Base-by-base conservation (phyloP, 2,329 filamentous ascomycete species). In the Aureobasidium vineae region DNA sequence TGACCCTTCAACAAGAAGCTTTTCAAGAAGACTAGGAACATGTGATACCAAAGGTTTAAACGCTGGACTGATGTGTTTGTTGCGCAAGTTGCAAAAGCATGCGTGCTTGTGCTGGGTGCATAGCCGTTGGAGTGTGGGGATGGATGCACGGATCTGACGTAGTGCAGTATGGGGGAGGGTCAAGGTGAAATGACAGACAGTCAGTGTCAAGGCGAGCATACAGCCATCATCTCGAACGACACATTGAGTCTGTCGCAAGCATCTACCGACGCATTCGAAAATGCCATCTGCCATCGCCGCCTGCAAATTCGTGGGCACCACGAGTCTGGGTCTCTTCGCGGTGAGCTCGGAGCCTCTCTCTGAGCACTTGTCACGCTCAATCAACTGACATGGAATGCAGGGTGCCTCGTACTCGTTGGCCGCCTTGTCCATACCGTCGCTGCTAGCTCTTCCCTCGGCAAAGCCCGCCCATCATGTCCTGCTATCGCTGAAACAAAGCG, bases 251-350 rank as follows among this genome's bases (percentile, higher is more conserved):
- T n/a, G 49, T 28, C 31, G 31, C 54, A 45, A 38, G 23, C 38
- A 7, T n/a, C 16, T 40, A 21, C 21, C 10, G 19, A 8, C 21
- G 3, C 16, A 8, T 16, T 45, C 40, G 1, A 40, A 38, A 10
- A 77, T 77, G 75, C 72, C 74, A 16, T 67, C 71, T 73, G 86
- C 87, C 74, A 83, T 97, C 74, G 88, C 91, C 66, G 80, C 90
- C 77, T 87, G 90, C 81, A 97, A 98, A 81, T 97, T 97, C 77
- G 90, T 97, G 71, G 94, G 94, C 74, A 96, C 92, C 61, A 86
- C 96, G 71, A 94, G 90, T 73, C 84, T 97, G 67, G 94, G 94
- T 70, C 84, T 97, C 66, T 80, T 96, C 77, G 97, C 92, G 68
- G 92, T 96, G 85, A 74, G 89, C 82, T 68, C 40, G 54, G 54